phyloP scores from a whole-genome alignment of 352 stramenopile genomes.

The Lagenidium giganteum region DNA sequence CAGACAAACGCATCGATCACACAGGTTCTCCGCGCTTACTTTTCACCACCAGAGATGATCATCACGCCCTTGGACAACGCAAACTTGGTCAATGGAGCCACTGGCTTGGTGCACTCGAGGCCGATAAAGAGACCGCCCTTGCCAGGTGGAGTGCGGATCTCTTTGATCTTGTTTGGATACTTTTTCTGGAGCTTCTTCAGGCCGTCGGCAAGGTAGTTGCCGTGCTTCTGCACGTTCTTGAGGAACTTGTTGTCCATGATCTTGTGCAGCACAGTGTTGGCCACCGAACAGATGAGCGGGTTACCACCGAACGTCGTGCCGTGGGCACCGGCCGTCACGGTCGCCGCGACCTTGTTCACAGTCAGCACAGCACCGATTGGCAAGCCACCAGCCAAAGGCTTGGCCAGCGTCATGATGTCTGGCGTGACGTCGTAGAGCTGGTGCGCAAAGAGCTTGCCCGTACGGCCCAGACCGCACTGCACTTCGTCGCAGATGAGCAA shows the following conservation, averaged over 20 bases:
- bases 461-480: conserved; percentile 95
- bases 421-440: conserved; percentile 91
- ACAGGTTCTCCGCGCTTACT: conserved; percentile 29
- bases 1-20: conserved; percentile 2
- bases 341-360: conserved; percentile 84
- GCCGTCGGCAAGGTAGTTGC: conserved; percentile 47
- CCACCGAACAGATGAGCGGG: conserved; percentile 92
- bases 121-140: conserved; percentile 75
- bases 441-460: conserved; percentile 93
- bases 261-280: conserved; percentile 72
- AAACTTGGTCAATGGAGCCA: conserved; percentile 61
- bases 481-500: conserved; percentile 99
- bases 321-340: conserved; percentile 92
- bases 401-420: conserved; percentile 97
- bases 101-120: conserved; percentile 65
- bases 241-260: conserved; percentile 69
- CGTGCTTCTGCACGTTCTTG: conserved; percentile 61
- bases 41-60: conserved; percentile 79
- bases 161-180: conserved; percentile 62
- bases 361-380: conserved; percentile 96
- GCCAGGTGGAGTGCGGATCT: conserved; percentile 60
- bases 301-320: conserved; percentile 97
- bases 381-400: conserved; percentile 94
- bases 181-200: conserved; percentile 66
- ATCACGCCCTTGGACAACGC: conserved; percentile 71